phyloP scores from a whole-genome alignment of 2,329 filamentous ascomycete genomes.

The Colletotrichum somersetense region DNA sequence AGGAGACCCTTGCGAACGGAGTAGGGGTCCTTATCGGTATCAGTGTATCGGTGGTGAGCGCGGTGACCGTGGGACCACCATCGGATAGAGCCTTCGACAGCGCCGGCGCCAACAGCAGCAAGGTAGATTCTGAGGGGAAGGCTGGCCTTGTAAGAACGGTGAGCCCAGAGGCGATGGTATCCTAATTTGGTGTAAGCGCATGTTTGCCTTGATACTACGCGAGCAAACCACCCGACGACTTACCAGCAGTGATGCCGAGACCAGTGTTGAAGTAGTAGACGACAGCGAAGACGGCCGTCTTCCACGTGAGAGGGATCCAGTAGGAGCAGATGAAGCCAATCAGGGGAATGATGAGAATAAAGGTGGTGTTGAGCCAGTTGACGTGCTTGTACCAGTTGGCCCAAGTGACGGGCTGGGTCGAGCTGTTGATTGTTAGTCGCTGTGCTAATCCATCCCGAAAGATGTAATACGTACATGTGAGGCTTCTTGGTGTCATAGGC shows the following conservation, averaged over 20 bases:
- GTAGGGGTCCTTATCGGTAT: conserved; percentile 93
- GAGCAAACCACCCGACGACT: conserved; percentile 46
- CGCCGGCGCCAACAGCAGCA: conserved; percentile 83
- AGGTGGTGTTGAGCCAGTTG: conserved; percentile 90
- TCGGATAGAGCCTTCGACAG: conserved; percentile 86
- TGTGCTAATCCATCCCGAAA: neutral
- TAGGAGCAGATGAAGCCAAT: conserved; percentile 79
- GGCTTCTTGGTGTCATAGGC: conserved; percentile 74
- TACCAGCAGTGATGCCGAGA: conserved; percentile 83
- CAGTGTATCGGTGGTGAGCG: conserved; percentile 91
- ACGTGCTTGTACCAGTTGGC: conserved; percentile 92
- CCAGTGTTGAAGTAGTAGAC: conserved; percentile 88
- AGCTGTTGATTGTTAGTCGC: conserved; percentile 47
- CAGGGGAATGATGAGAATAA: conserved; percentile 84
- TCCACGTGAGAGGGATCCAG: conserved; percentile 80
- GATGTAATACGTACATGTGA: conserved; percentile 68
- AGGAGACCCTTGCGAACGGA: conserved; percentile 88
- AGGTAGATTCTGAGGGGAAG: conserved; percentile 85
- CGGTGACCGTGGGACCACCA: conserved; percentile 93
- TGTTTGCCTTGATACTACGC: no score
- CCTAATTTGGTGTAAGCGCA: conserved; percentile 40
- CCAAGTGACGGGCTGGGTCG: conserved; percentile 83
- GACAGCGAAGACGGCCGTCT: conserved; percentile 81
- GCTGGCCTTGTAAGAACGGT: conserved; percentile 84
- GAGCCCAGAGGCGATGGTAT: conserved; percentile 83